These are phyloP conservation scores for Globisporangium uncinulatum DNA, from an alignment of 352 stramenopile genomes.

Conservation along the genomic window DNA sequence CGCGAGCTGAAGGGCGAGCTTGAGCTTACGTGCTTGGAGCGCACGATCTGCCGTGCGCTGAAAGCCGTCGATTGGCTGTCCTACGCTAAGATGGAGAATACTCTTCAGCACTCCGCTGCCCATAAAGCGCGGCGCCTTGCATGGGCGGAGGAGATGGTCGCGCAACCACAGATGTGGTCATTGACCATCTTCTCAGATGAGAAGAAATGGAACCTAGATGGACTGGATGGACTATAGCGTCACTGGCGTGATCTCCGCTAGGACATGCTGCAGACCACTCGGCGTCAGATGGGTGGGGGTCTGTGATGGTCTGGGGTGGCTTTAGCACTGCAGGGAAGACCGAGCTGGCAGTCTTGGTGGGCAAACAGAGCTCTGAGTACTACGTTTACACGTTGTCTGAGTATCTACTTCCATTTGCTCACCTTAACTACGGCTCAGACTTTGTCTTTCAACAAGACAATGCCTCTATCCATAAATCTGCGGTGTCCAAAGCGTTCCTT, in stretches of 20 bases:
- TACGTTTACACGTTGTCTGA: conserved; percentile 9
- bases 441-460: conserved; percentile 18
- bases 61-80: not conserved
- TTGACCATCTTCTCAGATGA: not conserved
- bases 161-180: not conserved
- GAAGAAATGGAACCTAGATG: not conserved
- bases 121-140: not conserved
- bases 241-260: not conserved
- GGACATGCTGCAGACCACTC: not conserved
- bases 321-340: conserved; percentile 5
- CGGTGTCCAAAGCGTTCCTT: conserved; percentile 9
- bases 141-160: not conserved
- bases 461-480: conserved; percentile 12
- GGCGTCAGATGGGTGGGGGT: conserved; percentile 6
- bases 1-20: not conserved
- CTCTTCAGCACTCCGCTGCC: not conserved
- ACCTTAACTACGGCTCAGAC: conserved; percentile 6
- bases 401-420: conserved; percentile 10
- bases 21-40: not conserved
- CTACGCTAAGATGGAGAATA: not conserved
- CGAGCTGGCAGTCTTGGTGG: conserved; percentile 5
- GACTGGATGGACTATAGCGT: not conserved
- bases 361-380: conserved; percentile 3
- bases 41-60: not conserved
- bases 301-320: conserved; percentile 12